These are phyloP conservation scores for Cercospora janseana DNA, from an alignment of 2,329 filamentous ascomycete species.

Conservation along the genomic window DNA sequence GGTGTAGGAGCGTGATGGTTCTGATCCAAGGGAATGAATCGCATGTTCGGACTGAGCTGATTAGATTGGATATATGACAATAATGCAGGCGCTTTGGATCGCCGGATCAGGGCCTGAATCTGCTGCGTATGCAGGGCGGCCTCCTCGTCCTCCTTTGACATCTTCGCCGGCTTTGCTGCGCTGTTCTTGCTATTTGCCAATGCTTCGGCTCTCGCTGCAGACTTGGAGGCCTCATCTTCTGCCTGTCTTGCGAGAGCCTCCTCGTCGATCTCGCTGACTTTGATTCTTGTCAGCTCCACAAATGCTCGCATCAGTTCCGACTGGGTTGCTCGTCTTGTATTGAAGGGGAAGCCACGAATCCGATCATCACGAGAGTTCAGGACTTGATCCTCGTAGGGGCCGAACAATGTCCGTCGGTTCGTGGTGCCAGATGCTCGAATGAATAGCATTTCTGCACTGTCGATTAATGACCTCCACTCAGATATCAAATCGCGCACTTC, in stretches of 20 bases:
- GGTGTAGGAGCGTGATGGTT: slow-evolving; percentile 80
- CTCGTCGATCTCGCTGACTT: slow-evolving; percentile 75
- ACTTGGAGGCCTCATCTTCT: slow-evolving; percentile 46
- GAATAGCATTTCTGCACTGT: slow-evolving; percentile 81
- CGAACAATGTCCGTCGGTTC: slow-evolving; percentile 83
- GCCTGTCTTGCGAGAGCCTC: slow-evolving; percentile 53
- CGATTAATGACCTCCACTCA: slow-evolving; percentile 84
- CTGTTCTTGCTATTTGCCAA: slow-evolving; percentile 45
- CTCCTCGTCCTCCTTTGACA: slow-evolving; percentile 79
- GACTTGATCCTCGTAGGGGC: slow-evolving; percentile 85
- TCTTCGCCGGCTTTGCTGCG: slow-evolving; percentile 59
- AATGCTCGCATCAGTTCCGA: slow-evolving; percentile 93
- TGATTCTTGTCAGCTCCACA: slow-evolving; percentile 86
- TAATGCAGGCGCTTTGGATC: slow-evolving; percentile 84
- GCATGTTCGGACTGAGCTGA: slow-evolving; percentile 66
- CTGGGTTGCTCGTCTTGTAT: slow-evolving; percentile 84
- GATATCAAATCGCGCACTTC: slow-evolving; percentile 78
- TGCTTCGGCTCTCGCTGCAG: slow-evolving; percentile 40
- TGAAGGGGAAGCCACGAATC: slow-evolving; percentile 88
- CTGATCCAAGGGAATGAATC: slow-evolving; percentile 68
- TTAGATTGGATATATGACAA: slow-evolving; percentile 81
- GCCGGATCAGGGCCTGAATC: slow-evolving; percentile 79
- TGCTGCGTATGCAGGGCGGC: slow-evolving; percentile 82
- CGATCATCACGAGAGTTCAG: slow-evolving; percentile 74
- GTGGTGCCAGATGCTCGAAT: slow-evolving; percentile 83